Conservation (phyloP, 2,329 filamentous ascomycete species). For the Aspergillus aculeatus region DNA sequence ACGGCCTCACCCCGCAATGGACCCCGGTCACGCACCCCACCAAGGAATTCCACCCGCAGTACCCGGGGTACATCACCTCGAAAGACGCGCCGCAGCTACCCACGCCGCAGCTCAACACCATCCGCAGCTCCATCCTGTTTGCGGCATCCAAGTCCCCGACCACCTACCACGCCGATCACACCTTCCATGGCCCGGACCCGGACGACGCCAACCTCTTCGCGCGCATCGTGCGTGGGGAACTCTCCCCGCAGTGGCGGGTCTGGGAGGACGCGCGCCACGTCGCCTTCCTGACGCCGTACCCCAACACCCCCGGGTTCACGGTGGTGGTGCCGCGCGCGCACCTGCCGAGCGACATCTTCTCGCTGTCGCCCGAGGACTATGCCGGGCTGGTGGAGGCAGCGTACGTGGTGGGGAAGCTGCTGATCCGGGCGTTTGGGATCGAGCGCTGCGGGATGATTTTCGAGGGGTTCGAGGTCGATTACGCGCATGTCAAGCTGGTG, state of each 20-base stretch:
- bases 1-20: conserved; percentile 5
- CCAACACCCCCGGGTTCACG: conserved; percentile 5
- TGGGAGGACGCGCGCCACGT: conserved; percentile 6
- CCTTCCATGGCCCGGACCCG: background rate
- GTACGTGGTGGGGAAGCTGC: background rate
- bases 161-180: background rate
- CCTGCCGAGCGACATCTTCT: conserved; percentile 4
- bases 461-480: conserved; percentile 9
- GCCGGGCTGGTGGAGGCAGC: background rate
- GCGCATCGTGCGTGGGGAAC: background rate
- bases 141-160: background rate
- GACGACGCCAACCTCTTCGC: conserved; percentile 3
- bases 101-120: background rate
- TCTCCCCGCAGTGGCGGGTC: conserved; percentile 2
- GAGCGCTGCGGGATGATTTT: conserved; percentile 7
- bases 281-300: conserved; percentile 5
- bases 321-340: conserved; percentile 3
- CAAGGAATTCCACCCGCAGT: background rate
- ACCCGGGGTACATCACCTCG: conserved; percentile 6
- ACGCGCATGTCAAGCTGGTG: conserved; percentile 8
- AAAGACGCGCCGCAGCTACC: background rate
- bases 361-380: background rate
- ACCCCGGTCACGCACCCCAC: background rate
- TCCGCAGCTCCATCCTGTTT: background rate
- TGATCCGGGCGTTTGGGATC: background rate